phyloP scores from a whole-genome alignment of 148 eudicot genomes.

The Camellia granthamiana region DNA sequence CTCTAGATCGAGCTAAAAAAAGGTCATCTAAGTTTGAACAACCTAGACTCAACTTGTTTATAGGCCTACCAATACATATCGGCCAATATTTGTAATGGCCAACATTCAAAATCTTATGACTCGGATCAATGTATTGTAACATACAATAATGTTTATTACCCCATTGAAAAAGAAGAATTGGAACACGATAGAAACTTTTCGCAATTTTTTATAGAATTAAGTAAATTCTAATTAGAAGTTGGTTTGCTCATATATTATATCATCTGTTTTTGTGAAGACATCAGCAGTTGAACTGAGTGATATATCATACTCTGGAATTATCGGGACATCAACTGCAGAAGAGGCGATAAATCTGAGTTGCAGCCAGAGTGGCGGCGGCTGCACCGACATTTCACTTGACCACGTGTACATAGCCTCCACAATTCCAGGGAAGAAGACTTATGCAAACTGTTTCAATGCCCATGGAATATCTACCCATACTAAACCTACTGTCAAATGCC shows the following conservation, averaged over 20 bases:
- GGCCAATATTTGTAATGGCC: no score
- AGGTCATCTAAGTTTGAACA: no score
- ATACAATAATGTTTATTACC: no score
- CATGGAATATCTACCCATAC: constrained; percentile 30
- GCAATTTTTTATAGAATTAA: no score
- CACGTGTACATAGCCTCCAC: constrained; percentile 13
- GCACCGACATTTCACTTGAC: neutral
- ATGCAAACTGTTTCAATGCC: constrained; percentile 31
- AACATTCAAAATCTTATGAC: no score
- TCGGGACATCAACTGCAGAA: neutral
- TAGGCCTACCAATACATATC: no score
- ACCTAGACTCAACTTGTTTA: no score
- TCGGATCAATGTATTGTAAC: no score
- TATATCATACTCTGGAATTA: neutral
- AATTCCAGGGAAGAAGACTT: constrained; percentile 22
- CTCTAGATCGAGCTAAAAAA: no score
- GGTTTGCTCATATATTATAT: neutral
- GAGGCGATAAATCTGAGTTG: constrained; percentile 6
- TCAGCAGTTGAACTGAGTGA: constrained; percentile 3
- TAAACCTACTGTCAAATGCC: constrained; percentile 39
- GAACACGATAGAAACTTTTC: no score
- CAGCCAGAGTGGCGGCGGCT: neutral
- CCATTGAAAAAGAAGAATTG: no score
- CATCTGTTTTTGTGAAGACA: neutral
- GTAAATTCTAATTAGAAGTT: neutral